Evolutionary conservation across 129 eudicot species (phyloP).

Genomic region (Deinandra increscens): DNA sequence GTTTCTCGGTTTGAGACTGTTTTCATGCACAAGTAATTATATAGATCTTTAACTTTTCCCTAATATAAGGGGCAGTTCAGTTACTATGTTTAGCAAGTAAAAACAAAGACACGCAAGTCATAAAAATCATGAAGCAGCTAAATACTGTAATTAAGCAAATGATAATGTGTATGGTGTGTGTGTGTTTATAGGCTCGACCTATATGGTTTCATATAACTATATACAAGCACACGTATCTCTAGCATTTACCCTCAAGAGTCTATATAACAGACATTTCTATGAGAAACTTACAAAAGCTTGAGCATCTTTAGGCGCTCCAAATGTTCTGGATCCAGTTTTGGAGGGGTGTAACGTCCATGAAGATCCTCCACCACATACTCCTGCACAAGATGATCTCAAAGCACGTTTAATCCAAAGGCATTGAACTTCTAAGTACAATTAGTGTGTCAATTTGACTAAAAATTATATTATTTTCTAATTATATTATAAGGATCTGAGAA

Average conservation of each 20-base stretch:
- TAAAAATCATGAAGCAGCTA: neutral
- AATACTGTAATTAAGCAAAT: neutral
- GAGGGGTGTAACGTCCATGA: constrained; percentile 70
- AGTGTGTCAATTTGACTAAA: neutral
- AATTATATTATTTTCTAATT: too few relatives aligned
- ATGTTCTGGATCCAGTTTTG: constrained; percentile 64
- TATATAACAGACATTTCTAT: constrained; percentile 5
- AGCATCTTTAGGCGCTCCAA: constrained; percentile 69
- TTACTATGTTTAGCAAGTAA: neutral
- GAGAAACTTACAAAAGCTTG: constrained; percentile 49
- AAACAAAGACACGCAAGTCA: neutral
- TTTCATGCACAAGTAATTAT: neutral
- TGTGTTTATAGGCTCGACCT: constrained; percentile 2
- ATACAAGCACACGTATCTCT: neutral
- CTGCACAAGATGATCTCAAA: constrained; percentile 30
- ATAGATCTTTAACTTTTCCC: neutral
- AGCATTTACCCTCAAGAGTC: constrained; percentile 10
- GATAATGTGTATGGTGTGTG: constrained; percentile 5
- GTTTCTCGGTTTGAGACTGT: neutral
- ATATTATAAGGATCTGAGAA: too few relatives aligned
- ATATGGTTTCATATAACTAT: constrained; percentile 9
- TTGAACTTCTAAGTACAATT: neutral
- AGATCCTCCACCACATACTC: constrained; percentile 85
- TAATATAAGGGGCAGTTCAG: neutral
- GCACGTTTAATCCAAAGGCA: neutral